phyloP scores from a whole-genome alignment of 768 basidiomycete species.

The Lyophyllum decastes region DNA sequence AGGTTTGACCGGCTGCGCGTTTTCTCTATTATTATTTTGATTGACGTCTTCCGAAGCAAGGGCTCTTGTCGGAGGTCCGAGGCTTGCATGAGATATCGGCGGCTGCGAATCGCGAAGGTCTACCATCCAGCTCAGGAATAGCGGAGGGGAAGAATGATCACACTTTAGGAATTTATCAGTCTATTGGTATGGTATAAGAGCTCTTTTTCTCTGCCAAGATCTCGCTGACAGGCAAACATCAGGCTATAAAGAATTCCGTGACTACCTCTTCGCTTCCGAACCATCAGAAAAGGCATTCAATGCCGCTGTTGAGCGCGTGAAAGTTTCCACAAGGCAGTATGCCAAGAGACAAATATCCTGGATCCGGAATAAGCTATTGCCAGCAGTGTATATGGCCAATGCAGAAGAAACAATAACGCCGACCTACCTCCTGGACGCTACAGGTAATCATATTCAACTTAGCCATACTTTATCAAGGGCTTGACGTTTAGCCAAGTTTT shows the following conservation, averaged over 20 bases:
- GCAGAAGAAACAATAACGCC: slow-evolving; percentile 31
- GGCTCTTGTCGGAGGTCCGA: slow-evolving; percentile 79
- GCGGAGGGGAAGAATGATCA: slow-evolving; percentile 44
- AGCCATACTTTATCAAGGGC: neutral
- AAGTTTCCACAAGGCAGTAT: slow-evolving; percentile 85
- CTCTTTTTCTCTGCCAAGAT: neutral
- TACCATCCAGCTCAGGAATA: neutral
- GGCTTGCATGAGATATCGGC: slow-evolving; percentile 43
- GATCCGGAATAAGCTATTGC: slow-evolving; percentile 89
- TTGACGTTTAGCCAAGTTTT: slow-evolving; percentile 35
- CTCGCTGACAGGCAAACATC: slow-evolving; percentile 6
- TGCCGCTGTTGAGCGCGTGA: slow-evolving; percentile 75
- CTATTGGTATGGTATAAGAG: slow-evolving; percentile 63
- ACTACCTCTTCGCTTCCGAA: slow-evolving; percentile 53
- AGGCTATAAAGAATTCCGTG: slow-evolving; percentile 93
- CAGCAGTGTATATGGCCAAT: slow-evolving; percentile 59
- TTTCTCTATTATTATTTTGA: neutral
- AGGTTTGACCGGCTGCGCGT: slow-evolving; percentile 45
- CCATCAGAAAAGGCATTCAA: slow-evolving; percentile 44
- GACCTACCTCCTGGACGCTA: slow-evolving; percentile 67
- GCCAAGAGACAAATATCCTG: slow-evolving; percentile 90
- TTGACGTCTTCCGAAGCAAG: slow-evolving; percentile 47
- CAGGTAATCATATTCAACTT: slow-evolving; percentile 41
- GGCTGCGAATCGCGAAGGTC: slow-evolving; percentile 1
- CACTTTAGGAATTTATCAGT: slow-evolving; percentile 88